phyloP scores from a whole-genome alignment of 495 filamentous ascomycete species.

The Penicillium paradoxum region DNA sequence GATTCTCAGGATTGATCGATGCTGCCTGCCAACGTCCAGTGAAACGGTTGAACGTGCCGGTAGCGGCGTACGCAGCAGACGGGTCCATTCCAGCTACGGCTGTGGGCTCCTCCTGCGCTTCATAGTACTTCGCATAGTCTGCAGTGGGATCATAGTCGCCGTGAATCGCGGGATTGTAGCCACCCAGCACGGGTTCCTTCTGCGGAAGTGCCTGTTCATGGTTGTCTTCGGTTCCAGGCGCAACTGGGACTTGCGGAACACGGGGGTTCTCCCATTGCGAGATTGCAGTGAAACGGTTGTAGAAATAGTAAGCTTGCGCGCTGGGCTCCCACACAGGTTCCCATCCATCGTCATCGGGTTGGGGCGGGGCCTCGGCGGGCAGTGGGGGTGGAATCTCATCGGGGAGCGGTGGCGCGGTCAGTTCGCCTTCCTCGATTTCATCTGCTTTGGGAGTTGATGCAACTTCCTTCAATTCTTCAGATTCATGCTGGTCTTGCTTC shows the following conservation, averaged over 20 bases:
- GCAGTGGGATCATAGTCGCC: slow-evolving; percentile 93
- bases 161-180: slow-evolving; percentile 94
- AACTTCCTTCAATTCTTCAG: slow-evolving; percentile 13
- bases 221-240: slow-evolving; percentile 21
- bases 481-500: slow-evolving; percentile 6
- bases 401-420: slow-evolving; percentile 46
- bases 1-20: slow-evolving; percentile 60
- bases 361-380: slow-evolving; percentile 50
- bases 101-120: slow-evolving; percentile 27
- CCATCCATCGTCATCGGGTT: slow-evolving; percentile 77
- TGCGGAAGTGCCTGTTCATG: slow-evolving; percentile 11
- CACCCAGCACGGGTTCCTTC: slow-evolving; percentile 45
- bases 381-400: slow-evolving; percentile 47
- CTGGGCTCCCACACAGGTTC: slow-evolving; percentile 73
- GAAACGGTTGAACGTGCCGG: slow-evolving; percentile 84
- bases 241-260: slow-evolving; percentile 45
- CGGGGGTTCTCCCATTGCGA: slow-evolving; percentile 92
- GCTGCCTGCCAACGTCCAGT: slow-evolving; percentile 78
- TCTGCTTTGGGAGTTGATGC: slow-evolving; percentile 10
- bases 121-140: slow-evolving; percentile 69
- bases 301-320: slow-evolving; percentile 77
- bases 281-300: slow-evolving; percentile 71
- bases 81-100: slow-evolving; percentile 27
- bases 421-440: slow-evolving; percentile 16
- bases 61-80: slow-evolving; percentile 53